These are phyloP conservation scores for Pigoraptor vietnamica DNA, from an alignment of 78 protist species.

Conservation along the genomic window DNA sequence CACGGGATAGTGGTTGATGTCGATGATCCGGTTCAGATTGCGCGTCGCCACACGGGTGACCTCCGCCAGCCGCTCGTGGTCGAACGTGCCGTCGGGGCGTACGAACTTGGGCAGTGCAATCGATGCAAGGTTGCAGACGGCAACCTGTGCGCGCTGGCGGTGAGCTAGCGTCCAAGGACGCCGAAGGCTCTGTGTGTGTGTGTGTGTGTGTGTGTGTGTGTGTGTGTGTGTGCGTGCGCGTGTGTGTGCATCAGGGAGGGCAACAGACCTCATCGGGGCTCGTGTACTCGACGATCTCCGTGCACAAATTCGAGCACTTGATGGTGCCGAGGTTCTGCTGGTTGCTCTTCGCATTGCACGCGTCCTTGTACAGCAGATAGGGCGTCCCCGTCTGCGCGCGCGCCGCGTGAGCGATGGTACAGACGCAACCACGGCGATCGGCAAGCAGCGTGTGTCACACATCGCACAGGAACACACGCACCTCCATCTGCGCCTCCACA, in stretches of 20 bases:
- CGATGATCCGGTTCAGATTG: conserved; percentile 92
- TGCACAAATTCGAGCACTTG: conserved; percentile 91
- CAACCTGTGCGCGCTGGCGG: conserved; percentile 88
- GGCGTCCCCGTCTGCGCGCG: conserved; percentile 93
- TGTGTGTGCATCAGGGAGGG: too few species aligned
- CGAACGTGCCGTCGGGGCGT: conserved; percentile 43
- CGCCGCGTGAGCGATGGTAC: too few species aligned
- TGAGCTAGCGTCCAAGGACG: conserved; percentile 29
- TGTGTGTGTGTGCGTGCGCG: too few species aligned
- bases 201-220: too few species aligned
- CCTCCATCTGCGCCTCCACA: conserved; percentile 88
- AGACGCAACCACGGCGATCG: too few species aligned
- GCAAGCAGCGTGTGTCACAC: too few species aligned
- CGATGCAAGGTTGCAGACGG: conserved; percentile 98
- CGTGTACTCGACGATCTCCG: conserved; percentile 95
- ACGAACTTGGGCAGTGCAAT: conserved; percentile 92
- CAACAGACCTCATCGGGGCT: conserved; percentile 79
- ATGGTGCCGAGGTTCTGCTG: conserved; percentile 88
- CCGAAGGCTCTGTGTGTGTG: neutral
- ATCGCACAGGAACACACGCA: neutral
- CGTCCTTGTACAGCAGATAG: conserved; percentile 96
- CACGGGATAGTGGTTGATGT: conserved; percentile 94
- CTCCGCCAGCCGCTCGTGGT: conserved; percentile 57
- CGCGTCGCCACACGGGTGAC: conserved; percentile 66
- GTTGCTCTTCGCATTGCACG: conserved; percentile 80